Evolutionary conservation across 2,329 filamentous ascomycete species (phyloP), one percentile per base, ranked within the genome.

Genomic region (Colletotrichum neosansevieriae): DNA sequence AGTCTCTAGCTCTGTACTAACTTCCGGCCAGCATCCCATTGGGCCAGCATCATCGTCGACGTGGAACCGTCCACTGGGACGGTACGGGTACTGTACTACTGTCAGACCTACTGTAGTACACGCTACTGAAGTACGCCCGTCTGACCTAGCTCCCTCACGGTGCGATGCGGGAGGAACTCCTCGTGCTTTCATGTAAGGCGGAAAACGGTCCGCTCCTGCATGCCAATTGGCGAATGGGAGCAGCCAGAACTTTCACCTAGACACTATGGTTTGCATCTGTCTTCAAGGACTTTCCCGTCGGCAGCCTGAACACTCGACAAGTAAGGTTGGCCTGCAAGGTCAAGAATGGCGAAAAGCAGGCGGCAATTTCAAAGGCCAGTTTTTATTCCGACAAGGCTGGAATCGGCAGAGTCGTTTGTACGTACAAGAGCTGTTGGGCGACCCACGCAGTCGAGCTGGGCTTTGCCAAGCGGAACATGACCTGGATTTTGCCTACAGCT

Each of bases 171-270:
- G 66, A 67, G 50, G 56, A 66, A 69, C 54, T 69, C 62, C 62
- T 69, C 54, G 66, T 67, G 65, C 61, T 58, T 60, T 64, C 53
- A 66, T 69, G 63, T 69, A 69, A 57, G 63, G 67, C 67, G 67
- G 67, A 69, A 67, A 69, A 67, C 63, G 67, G 67, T 67, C 67
- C 67, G 63, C 67, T 60, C 67, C 61, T 69, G 67, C 67, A 69
- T 45, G 44, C 29, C 34, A 42, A 67, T 69, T 69, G 67, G 50
- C 54, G 56, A 67, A 61, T 60, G 34, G 24, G 38, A 57, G 56
- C 34, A 51, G 50, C 50, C 36, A 67, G 36, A 32, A 40, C 19
- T 11, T 21, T n/a, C 56, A 45, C 60, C 36, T 24, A 38, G 19
- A 61, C 29, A 17, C 29, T 42, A 62, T 69, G 67, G 38, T 67